Evolutionary conservation across 495 filamentous ascomycete species (phyloP), one percentile per base, ranked within the genome.

Genomic region (Aspergillus saccharolyticus): DNA sequence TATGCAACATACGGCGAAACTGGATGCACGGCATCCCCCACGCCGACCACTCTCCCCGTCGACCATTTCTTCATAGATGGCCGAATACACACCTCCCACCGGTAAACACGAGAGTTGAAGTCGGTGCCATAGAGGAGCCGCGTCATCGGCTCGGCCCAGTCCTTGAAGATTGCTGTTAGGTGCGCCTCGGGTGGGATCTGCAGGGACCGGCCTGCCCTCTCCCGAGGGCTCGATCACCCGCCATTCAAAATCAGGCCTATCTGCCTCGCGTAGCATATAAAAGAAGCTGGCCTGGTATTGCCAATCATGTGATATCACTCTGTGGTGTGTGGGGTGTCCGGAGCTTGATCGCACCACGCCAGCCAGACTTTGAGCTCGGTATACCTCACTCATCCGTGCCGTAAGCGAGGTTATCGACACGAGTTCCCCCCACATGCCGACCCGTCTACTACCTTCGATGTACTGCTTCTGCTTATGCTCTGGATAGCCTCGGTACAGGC

Each of bases 1-100:
- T 65, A 65, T 17, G 63, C 63, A 10, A 60, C 63, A 58, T 65
- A 65, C 30, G 63, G 63, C 18, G 63, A 62, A 3, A 65, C 60
- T 6, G 60, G 57, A 12, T 65, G 63, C 16, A 65, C 59, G 8
- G 63, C 57, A 55, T 65, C 63, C 12, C 59, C 60, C 14, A 65
- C 49, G 19, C 63, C 60, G 5, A 53, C 57, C 16, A 65, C 39
- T 2, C 57, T 57, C 14, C 63, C 63, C 1, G 14, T 55, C 0
- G 63, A 65, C 63, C 63, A 65, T 44, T 57, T 62, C 53, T 62
- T 24, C 52, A 54, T 25, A 10, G 42, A 54, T 9, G 52, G 52
- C 18, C 63, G 21, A 33, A 62, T 65, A 30, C 47, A 65, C 15
- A 65, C 59, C 24, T 65, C 63, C 63, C 63, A 65, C 15, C 56